Base-by-base conservation (phyloP, 176 grass and related monocot species). In the Pharus latifolius region DNA sequence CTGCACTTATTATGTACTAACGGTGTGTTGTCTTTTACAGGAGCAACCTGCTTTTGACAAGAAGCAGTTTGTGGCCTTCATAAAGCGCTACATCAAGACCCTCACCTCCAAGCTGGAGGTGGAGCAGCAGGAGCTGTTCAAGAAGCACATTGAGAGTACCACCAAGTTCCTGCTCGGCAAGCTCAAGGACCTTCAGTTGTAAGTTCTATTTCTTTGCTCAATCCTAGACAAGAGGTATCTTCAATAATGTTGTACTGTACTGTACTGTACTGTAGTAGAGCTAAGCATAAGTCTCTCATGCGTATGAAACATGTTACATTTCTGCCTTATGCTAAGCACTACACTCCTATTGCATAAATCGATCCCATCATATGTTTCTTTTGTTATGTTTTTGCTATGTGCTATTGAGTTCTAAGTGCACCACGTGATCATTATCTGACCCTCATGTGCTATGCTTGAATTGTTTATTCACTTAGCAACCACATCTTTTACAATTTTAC, bases 161-260 rank as follows among this genome's bases (percentile, higher is more conserved):
- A 93, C 89, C 67, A 98, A 98, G 84, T 85, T 16, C n/a, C 54
- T 99, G 9, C 82, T 99, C 57, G 40, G 81, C 19, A 99, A 91
- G 72, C 38, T 99, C 64, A 99, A 86, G 46, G 95, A 99, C 43
- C 67, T 99, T 45, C 90, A 99, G 69, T 94, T 91, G 95, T 99
- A 94, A 85, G 95, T 74, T 72, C 7, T 44, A 15, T 40, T 10
- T 20, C 41, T 26, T 32, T 15, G 0, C 1, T 37, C 1, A 15
- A 24, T n/a, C n/a, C n/a, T n/a, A n/a, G n/a, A n/a, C n/a, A n/a
- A n/a, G n/a, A n/a, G n/a, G n/a, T n/a, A n/a, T n/a, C n/a, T n/a
- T n/a, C n/a, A n/a, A n/a, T n/a, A n/a, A n/a, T n/a, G n/a, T n/a
- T n/a, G n/a, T n/a, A n/a, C n/a, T n/a, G n/a, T n/a, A n/a, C n/a